Percentiles rank a stretch among this genome's conserved stretches.
Evolutionary conservation across 352 stramenopile species (phyloP).

Genomic region (Peronospora tabacina): DNA sequence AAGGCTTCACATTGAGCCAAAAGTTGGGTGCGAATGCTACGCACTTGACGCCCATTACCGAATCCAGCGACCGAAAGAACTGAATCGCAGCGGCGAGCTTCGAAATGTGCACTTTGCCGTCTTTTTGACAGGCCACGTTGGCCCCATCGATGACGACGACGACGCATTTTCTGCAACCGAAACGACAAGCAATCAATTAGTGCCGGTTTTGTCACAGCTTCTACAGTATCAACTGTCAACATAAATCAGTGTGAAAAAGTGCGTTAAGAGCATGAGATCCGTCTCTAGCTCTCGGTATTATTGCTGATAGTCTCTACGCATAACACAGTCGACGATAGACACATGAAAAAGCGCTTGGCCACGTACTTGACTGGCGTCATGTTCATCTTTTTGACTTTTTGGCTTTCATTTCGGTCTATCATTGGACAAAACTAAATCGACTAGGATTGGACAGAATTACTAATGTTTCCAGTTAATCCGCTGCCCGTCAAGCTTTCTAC

Average conservation of each 20-base stretch:
- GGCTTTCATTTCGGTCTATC: background rate
- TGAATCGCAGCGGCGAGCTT: conserved; percentile 59
- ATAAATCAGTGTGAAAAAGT: background rate
- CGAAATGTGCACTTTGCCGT: conserved; percentile 39
- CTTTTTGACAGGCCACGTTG: conserved; percentile 67
- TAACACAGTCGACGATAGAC: background rate
- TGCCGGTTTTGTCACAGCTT: background rate
- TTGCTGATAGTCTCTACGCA: background rate
- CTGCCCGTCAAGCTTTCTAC: background rate
- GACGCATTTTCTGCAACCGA: conserved; percentile 28
- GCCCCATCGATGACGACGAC: conserved; percentile 74
- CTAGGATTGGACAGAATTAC: background rate
- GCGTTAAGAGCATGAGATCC: background rate
- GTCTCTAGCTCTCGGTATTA: background rate
- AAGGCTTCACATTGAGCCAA: conserved; percentile 64
- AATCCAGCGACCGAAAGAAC: conserved; percentile 45
- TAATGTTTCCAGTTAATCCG: background rate
- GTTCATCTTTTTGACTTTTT: background rate
- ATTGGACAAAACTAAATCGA: conserved; percentile 8
- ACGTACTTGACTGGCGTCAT: conserved; percentile 24
- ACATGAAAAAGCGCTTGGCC: conserved; percentile 3
- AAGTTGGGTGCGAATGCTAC: conserved; percentile 77
- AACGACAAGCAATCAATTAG: conserved; percentile 3
- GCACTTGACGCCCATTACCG: conserved; percentile 39
- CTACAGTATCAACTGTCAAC: conserved; percentile 5